These are phyloP conservation scores for Aspergillus asperescens DNA, from an alignment of 495 filamentous ascomycete genomes.

Conservation along the genomic window DNA sequence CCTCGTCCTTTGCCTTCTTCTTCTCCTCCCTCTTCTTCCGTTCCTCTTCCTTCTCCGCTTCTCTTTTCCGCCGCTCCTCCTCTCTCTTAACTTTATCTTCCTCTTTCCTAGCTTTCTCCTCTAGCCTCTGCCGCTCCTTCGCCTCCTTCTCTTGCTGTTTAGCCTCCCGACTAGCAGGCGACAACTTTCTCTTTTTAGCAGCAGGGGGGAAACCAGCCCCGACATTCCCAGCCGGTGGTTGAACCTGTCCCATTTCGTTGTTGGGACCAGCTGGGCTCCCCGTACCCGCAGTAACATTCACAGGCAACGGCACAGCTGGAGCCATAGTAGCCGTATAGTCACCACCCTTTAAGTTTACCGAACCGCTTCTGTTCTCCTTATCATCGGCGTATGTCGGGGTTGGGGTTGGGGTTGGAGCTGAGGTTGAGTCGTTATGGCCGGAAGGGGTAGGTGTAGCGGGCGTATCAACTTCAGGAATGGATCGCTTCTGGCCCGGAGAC, in stretches of 20 bases:
- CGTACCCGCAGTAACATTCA: neutral
- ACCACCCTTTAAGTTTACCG: neutral
- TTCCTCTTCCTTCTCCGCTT: slow-evolving; percentile 29
- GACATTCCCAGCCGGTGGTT: neutral
- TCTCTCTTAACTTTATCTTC: slow-evolving; percentile 42
- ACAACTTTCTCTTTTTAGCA: slow-evolving; percentile 51
- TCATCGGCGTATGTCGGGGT: neutral
- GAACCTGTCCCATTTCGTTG: neutral
- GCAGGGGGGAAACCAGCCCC: slow-evolving; percentile 9
- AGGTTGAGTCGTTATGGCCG: neutral
- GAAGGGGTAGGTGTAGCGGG: neutral
- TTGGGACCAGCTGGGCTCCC: neutral
- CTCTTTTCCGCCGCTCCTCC: slow-evolving; percentile 38
- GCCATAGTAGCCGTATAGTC: neutral
- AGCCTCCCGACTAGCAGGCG: slow-evolving; percentile 48
- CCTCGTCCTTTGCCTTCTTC: slow-evolving; percentile 59
- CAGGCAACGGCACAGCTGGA: neutral
- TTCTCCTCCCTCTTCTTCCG: slow-evolving; percentile 33
- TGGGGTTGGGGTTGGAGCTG: neutral
- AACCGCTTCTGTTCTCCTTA: slow-evolving; percentile 5
- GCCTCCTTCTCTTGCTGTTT: slow-evolving; percentile 47
- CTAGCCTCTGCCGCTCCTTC: slow-evolving; percentile 40
- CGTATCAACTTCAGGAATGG: neutral
- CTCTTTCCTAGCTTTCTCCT: slow-evolving; percentile 43
- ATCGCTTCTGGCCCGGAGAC: slow-evolving; percentile 5